Percentiles rank a stretch among this genome's conserved stretches.
Conservation (phyloP, 2,329 filamentous ascomycete genomes). For the Scytalidium lignicola region DNA sequence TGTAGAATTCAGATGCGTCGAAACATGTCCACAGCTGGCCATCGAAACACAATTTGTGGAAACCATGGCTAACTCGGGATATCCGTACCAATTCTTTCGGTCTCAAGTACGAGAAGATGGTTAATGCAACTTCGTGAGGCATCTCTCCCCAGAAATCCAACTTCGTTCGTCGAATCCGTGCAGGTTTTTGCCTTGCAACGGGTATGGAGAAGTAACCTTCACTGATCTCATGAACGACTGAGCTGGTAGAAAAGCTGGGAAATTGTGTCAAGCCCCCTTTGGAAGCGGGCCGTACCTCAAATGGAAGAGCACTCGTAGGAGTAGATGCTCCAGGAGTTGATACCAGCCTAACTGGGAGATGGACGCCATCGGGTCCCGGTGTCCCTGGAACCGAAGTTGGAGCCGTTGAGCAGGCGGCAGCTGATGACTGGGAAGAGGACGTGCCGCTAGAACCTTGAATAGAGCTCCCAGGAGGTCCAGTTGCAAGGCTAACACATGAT, state of each 20-base stretch:
- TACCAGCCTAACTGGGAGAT: not conserved
- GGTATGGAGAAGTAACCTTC: conserved; percentile 28
- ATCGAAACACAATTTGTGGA: conserved; percentile 83
- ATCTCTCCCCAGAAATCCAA: conserved; percentile 74
- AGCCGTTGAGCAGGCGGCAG: conserved; percentile 22
- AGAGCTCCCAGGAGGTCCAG: conserved; percentile 11
- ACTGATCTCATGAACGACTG: conserved; percentile 20
- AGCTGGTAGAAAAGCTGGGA: conserved; percentile 5
- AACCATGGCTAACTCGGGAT: conserved; percentile 72
- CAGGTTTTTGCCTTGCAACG: conserved; percentile 8
- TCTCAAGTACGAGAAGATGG: conserved; percentile 69
- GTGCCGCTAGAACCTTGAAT: conserved; percentile 22
- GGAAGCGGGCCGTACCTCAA: conserved; percentile 15
- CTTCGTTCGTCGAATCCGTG: conserved; percentile 27
- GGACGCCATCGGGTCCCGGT: conserved; percentile 17
- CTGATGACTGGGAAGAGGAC: conserved; percentile 17
- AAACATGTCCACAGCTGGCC: conserved; percentile 88
- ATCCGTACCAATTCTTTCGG: conserved; percentile 77
- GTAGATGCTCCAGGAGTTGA: conserved; percentile 12
- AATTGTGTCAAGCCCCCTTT: conserved; percentile 13
- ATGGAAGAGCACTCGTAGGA: conserved; percentile 18
- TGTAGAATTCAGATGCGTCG: conserved; percentile 82
- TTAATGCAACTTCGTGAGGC: conserved; percentile 75
- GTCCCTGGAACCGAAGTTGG: conserved; percentile 23
- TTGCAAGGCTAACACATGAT: conserved; percentile 26